Percentiles rank a stretch among this genome's conserved stretches.
These are phyloP conservation scores for Dendrobium nobile DNA, from an alignment of 106 monocot genomes.

Conservation along the genomic window DNA sequence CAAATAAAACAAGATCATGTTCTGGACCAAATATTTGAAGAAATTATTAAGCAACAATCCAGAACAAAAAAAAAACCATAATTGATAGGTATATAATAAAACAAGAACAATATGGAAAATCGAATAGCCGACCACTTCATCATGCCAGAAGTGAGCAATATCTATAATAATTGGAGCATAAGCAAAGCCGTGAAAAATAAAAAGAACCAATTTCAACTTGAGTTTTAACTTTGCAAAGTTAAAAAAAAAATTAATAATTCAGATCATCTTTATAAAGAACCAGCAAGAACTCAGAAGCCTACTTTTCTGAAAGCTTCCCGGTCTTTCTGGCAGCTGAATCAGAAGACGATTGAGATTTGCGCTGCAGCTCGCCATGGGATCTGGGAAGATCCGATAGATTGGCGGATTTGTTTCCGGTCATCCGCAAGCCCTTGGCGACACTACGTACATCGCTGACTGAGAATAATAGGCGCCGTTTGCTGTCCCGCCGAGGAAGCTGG, in stretches of 20 bases:
- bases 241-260: background rate
- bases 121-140: background rate
- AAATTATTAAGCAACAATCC: background rate
- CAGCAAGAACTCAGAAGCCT: background rate
- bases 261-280: background rate
- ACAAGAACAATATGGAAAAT: background rate
- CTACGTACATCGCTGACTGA: slow-evolving; percentile 54
- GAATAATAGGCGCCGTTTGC: slow-evolving; percentile 28
- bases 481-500: slow-evolving; percentile 21
- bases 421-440: slow-evolving; percentile 29
- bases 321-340: slow-evolving; percentile 4
- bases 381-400: slow-evolving; percentile 3
- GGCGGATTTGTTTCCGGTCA: background rate
- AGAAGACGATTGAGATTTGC: background rate
- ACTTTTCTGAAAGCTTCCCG: slow-evolving; percentile 51
- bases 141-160: background rate
- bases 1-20: background rate
- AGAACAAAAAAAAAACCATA: background rate
- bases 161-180: background rate
- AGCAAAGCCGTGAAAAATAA: background rate
- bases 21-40: background rate
- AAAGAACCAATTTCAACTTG: background rate
- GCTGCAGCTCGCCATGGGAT: slow-evolving; percentile 7
- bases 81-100: background rate
- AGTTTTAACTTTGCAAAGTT: background rate